phyloP scores from a whole-genome alignment of 768 basidiomycete species.

The Leccinum uliginosum region DNA sequence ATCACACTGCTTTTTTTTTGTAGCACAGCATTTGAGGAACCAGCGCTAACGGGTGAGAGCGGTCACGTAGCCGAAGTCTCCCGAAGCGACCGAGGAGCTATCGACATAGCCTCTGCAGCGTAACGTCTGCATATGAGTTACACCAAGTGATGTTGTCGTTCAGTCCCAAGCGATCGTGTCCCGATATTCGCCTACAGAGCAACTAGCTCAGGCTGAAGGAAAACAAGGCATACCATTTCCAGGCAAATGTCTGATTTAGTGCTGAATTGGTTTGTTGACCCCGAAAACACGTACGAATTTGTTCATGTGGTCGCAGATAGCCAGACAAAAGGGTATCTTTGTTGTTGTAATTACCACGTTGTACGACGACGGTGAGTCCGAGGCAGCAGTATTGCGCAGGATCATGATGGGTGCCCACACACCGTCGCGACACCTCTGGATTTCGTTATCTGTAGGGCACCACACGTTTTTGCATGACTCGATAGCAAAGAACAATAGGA shows the following conservation, averaged over 20 bases:
- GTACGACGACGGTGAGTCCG: neutral
- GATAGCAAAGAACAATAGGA: conserved; percentile 1
- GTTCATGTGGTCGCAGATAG: conserved; percentile 7
- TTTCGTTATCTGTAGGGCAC: neutral
- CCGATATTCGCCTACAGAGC: neutral
- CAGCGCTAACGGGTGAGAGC: neutral
- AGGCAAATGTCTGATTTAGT: conserved; percentile 10
- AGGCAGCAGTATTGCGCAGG: neutral
- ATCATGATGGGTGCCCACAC: neutral
- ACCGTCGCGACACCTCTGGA: neutral
- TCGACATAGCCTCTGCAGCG: conserved; percentile 1
- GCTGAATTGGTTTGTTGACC: neutral
- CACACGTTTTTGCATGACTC: neutral
- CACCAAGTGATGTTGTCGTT: neutral
- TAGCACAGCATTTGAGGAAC: conserved; percentile 18
- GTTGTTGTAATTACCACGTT: neutral
- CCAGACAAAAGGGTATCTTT: neutral
- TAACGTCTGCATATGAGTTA: neutral
- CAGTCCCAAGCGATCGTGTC: neutral
- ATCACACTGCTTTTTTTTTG: conserved; percentile 22
- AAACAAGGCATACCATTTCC: conserved; percentile 22
- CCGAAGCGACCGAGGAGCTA: neutral
- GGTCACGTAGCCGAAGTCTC: neutral
- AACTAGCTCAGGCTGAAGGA: neutral
- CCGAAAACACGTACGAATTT: conserved; percentile 2